These are phyloP conservation scores for Zoysia matrella DNA, from an alignment of 202 grass and related monocot species.

Conservation along the genomic window DNA sequence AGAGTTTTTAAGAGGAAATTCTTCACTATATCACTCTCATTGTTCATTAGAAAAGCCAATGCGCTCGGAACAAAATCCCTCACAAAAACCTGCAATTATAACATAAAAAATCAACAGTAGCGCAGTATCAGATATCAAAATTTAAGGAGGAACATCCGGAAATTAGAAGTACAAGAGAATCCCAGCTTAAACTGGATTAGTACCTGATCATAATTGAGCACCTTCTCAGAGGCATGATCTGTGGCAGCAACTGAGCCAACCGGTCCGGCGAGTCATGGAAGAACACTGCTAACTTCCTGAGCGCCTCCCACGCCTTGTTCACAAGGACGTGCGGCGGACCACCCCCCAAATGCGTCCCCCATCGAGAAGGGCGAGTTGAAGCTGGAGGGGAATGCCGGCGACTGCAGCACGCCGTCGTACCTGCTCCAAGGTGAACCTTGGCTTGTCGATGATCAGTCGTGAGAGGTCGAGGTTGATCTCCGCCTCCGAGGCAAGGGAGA, in stretches of 20 bases:
- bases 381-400: slow-evolving; percentile 46
- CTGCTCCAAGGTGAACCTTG: slow-evolving; percentile 62
- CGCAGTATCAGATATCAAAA: background rate
- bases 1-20: slow-evolving; percentile 91
- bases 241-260: slow-evolving; percentile 73
- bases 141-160: slow-evolving; percentile 5
- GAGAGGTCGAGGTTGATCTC: slow-evolving; percentile 77
- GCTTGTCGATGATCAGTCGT: slow-evolving; percentile 56
- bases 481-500: slow-evolving; percentile 70
- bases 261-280: slow-evolving; percentile 66
- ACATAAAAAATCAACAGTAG: slow-evolving; percentile 4
- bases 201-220: slow-evolving; percentile 99
- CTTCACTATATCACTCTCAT: slow-evolving; percentile 87
- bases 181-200: background rate
- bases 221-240: slow-evolving; percentile 76
- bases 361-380: slow-evolving; percentile 70
- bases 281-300: slow-evolving; percentile 73
- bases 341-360: slow-evolving; percentile 41
- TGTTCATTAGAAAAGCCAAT: slow-evolving; percentile 94
- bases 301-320: slow-evolving; percentile 70
- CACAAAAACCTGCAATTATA: slow-evolving; percentile 73
- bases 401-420: slow-evolving; percentile 61
- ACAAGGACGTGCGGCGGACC: slow-evolving; percentile 56
- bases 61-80: slow-evolving; percentile 92
- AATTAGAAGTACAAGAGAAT: slow-evolving; percentile 11